phyloP scores from a whole-genome alignment of 75 land plant genomes.

The Sequoia sempervirens region DNA sequence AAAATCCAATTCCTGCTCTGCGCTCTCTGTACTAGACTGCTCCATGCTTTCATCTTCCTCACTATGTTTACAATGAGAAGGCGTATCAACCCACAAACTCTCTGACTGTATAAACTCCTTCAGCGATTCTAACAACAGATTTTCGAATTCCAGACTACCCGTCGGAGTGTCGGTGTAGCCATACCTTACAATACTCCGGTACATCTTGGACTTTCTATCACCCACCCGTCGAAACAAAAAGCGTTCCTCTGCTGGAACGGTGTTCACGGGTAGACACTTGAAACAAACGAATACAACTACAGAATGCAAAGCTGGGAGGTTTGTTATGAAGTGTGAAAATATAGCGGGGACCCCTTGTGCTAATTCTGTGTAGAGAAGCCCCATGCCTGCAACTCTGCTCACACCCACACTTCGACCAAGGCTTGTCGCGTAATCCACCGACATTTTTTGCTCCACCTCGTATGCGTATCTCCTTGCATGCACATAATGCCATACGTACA shows the following conservation, averaged over 20 bases:
- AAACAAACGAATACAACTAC: conserved; percentile 56
- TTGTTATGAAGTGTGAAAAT: conserved; percentile 48
- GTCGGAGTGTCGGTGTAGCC: conserved; percentile 45
- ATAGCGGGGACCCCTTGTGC: conserved; percentile 63
- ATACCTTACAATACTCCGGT: conserved; percentile 53
- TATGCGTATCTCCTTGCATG: conserved; percentile 25
- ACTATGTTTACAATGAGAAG: neutral
- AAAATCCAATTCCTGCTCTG: neutral
- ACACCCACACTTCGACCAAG: conserved; percentile 23
- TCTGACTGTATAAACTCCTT: conserved; percentile 32
- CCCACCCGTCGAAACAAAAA: conserved; percentile 50
- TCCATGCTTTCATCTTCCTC: neutral
- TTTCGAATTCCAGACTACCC: conserved; percentile 36
- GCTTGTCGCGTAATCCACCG: conserved; percentile 16
- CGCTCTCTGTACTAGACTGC: neutral
- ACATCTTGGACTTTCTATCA: conserved; percentile 37
- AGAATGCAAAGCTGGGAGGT: conserved; percentile 55
- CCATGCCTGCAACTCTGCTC: conserved; percentile 45
- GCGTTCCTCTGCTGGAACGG: conserved; percentile 39
- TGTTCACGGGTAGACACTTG: conserved; percentile 50
- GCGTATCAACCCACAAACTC: neutral
- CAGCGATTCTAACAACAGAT: conserved; percentile 27
- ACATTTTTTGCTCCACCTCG: conserved; percentile 51
- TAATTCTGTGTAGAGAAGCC: conserved; percentile 61
- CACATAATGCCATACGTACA: conserved; percentile 71